These are phyloP conservation scores for Colletotrichum sp. DNA, from an alignment of 2,329 filamentous ascomycete species.

Conservation along the genomic window DNA sequence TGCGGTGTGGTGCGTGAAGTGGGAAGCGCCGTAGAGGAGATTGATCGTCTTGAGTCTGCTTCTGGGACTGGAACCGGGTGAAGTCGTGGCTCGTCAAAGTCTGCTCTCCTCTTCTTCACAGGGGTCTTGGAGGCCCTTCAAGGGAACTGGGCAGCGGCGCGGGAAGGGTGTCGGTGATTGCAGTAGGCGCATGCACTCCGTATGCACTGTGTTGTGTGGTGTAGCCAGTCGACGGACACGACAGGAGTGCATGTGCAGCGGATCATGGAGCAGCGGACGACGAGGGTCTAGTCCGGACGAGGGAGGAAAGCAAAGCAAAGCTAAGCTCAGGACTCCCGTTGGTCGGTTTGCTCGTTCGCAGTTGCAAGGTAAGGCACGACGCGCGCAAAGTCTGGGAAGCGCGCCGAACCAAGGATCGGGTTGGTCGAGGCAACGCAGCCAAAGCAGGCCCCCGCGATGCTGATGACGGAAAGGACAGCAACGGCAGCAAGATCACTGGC, in stretches of 20 bases:
- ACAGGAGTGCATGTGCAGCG: conserved; percentile 41
- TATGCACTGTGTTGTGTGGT: conserved; percentile 22
- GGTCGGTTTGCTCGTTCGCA: conserved; percentile 11
- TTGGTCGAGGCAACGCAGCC: conserved; percentile 9
- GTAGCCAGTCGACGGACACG: conserved; percentile 35
- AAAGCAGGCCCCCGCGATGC: not conserved
- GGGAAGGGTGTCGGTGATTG: conserved; percentile 12
- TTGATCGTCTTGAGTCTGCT: conserved; percentile 1
- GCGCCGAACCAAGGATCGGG: conserved; percentile 3
- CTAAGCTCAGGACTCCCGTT: not conserved
- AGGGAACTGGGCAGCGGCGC: not conserved
- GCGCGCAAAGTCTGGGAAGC: conserved; percentile 12
- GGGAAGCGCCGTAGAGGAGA: conserved; percentile 8
- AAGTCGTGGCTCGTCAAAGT: conserved; percentile 8
- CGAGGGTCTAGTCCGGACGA: conserved; percentile 12
- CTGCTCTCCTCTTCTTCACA: conserved; percentile 4
- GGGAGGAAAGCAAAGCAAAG: conserved; percentile 7
- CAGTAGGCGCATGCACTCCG: conserved; percentile 17
- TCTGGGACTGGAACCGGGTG: not conserved
- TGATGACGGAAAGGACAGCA: conserved; percentile 1
- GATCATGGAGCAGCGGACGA: conserved; percentile 21
- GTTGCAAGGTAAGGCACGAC: conserved; percentile 15
- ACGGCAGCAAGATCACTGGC: not conserved
- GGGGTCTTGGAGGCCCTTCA: not conserved
- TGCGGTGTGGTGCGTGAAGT: conserved; percentile 17